These are phyloP conservation scores for Exophiala dermatitidis DNA, from an alignment of 2,329 filamentous ascomycete genomes.

Conservation along the genomic window DNA sequence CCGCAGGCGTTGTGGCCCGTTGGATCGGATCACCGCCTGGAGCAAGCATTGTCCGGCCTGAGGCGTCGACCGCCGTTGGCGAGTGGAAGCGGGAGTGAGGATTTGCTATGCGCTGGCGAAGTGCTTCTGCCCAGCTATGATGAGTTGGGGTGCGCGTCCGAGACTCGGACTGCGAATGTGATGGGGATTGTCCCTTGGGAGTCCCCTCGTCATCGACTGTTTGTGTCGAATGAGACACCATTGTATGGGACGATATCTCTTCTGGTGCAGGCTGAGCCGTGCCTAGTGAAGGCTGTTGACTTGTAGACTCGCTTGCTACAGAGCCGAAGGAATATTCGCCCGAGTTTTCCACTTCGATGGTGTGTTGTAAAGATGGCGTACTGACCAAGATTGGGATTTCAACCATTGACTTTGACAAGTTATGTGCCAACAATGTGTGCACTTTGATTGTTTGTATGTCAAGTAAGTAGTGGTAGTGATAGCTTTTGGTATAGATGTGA, in stretches of 20 bases:
- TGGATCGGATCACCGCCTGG: conserved; percentile 4
- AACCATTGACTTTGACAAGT: conserved; percentile 9
- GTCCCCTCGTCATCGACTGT: conserved; percentile 8
- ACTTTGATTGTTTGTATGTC: background rate
- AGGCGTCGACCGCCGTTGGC: background rate
- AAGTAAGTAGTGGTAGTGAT: background rate
- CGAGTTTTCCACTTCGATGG: background rate
- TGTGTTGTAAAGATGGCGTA: conserved; percentile 11
- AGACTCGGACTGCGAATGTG: conserved; percentile 6
- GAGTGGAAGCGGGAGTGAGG: conserved; percentile 1
- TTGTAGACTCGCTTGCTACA: background rate
- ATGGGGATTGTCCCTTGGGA: background rate
- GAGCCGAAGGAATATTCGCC: background rate
- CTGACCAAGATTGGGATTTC: conserved; percentile 16
- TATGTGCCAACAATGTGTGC: background rate
- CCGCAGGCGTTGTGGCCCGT: conserved; percentile 14
- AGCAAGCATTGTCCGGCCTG: conserved; percentile 2
- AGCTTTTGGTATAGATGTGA: background rate
- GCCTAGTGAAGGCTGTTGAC: background rate
- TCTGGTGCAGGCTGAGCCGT: background rate
- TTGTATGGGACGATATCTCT: background rate
- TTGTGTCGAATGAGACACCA: conserved; percentile 17
- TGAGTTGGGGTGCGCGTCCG: conserved; percentile 5
- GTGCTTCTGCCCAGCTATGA: conserved; percentile 11
- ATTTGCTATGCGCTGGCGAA: conserved; percentile 7